Evolutionary conservation across 208 protist species (phyloP).

Genomic region (Angomonas deanei): DNA sequence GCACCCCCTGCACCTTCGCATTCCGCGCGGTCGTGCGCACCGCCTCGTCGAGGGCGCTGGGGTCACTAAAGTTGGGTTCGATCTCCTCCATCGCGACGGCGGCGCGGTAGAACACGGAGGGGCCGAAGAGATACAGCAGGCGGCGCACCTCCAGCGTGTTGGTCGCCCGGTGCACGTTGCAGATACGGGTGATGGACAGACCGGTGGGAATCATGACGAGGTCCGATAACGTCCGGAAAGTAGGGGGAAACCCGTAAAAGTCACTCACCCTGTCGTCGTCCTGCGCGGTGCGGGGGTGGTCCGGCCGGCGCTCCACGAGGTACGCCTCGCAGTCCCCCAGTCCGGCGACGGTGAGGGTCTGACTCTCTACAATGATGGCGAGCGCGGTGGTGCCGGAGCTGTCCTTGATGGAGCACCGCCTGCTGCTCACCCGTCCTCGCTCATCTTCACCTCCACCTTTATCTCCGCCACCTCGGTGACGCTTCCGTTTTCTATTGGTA

Average conservation of each 20-base stretch:
- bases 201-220: background rate
- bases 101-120: background rate
- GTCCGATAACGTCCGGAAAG: background rate
- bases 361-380: slow-evolving; percentile 6
- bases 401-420: background rate
- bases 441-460: no score
- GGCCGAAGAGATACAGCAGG: slow-evolving; percentile 2
- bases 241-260: background rate
- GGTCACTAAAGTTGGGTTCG: background rate
- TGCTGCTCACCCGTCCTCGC: no score
- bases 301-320: slow-evolving; percentile 15
- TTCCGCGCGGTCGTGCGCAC: background rate
- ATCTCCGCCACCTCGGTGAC: no score
- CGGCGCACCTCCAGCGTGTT: slow-evolving; percentile 1
- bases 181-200: background rate
- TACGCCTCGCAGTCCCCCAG: slow-evolving; percentile 19
- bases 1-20: slow-evolving; percentile 47
- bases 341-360: slow-evolving; percentile 15
- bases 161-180: background rate
- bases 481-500: background rate
- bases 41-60: background rate
- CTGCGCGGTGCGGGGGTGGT: background rate
- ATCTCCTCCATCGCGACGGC: background rate
- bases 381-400: slow-evolving; percentile 17
- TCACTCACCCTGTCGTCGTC: background rate